Base-by-base conservation (phyloP, 768 basidiomycete species). In the Rhodotorula diobovata region DNA sequence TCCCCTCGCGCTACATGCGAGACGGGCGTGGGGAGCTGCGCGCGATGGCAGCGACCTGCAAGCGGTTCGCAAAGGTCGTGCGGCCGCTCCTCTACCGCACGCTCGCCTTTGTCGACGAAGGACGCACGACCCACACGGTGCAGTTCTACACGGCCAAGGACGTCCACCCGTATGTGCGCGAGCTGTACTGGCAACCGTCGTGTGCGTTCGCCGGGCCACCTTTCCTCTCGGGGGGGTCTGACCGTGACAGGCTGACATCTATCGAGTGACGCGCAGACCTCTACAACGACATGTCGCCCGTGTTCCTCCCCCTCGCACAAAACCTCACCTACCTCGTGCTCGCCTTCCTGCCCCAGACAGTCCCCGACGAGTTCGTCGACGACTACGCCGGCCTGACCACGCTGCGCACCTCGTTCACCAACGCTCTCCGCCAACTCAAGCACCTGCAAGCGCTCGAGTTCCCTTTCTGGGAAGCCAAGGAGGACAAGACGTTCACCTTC, bases 251-350 rank as follows among this genome's bases (percentile, higher is more conserved):
- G 32, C 46, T 48, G 30, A 50, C 45, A 4, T 48, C 46, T 37
- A 4, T 39, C 50, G 37, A 9, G 16, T 9, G 16, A 10, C 41
- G 50, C 9, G n/a, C 59, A 46, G 64, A 71, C 28, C 61, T 65
- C 32, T 71, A 71, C 60, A 71, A 71, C 60, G 70, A 71, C 60
- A 61, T 65, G 34, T 66, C 64, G 30, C 70, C 70, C 9, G 25
- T 71, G n/a, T 71, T 66, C 60, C 48, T 71, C 9, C 63, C 53
- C 6, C 20, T 39, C 54, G 45, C 65, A 7, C 41, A 61, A 48
- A 71, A 71, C 54, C 60, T 71, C n/a, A 66, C 54, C 4, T 71
- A 71, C 64, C 64, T 71, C 30, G 61, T 71, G 18, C 64, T 71
- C 35, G 70, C 70, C 48, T 71, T 71, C 35, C 61, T 71, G 14